These are phyloP conservation scores for Solanum paucissectum DNA, from an alignment of 257 asterid species.

Conservation along the genomic window DNA sequence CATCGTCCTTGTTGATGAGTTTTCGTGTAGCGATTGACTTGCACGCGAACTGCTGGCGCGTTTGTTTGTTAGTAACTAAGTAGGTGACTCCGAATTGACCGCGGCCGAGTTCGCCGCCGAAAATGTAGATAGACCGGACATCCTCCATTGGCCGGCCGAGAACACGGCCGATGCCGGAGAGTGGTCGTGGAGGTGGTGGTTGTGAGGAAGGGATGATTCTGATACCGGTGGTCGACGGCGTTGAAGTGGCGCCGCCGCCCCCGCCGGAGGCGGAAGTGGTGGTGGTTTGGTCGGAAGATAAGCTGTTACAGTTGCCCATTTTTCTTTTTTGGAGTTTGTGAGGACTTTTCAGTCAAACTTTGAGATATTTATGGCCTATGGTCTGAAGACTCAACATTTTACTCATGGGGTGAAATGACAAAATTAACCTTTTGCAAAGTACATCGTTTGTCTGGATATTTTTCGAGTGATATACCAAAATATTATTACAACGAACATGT, in stretches of 20 bases:
- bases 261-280: neutral
- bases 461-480: neutral
- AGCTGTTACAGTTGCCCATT: constrained; percentile 46
- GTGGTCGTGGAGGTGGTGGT: constrained; percentile 57
- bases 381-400: neutral
- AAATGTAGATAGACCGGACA: constrained; percentile 44
- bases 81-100: constrained; percentile 90
- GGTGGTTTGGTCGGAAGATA: neutral
- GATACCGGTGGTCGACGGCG: constrained; percentile 29
- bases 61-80: constrained; percentile 50
- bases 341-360: constrained; percentile 28
- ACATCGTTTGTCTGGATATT: neutral
- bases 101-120: constrained; percentile 82
- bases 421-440: neutral
- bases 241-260: neutral
- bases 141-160: constrained; percentile 78
- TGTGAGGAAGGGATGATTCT: constrained; percentile 42
- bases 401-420: neutral
- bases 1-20: constrained; percentile 52
- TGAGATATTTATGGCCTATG: neutral
- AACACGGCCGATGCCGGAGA: constrained; percentile 55
- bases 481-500: neutral
- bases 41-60: constrained; percentile 56
- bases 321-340: neutral
- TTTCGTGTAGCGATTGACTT: constrained; percentile 85